These are phyloP conservation scores for Onygenales sp. DNA, from an alignment of 2,329 filamentous ascomycete species.

Conservation along the genomic window DNA sequence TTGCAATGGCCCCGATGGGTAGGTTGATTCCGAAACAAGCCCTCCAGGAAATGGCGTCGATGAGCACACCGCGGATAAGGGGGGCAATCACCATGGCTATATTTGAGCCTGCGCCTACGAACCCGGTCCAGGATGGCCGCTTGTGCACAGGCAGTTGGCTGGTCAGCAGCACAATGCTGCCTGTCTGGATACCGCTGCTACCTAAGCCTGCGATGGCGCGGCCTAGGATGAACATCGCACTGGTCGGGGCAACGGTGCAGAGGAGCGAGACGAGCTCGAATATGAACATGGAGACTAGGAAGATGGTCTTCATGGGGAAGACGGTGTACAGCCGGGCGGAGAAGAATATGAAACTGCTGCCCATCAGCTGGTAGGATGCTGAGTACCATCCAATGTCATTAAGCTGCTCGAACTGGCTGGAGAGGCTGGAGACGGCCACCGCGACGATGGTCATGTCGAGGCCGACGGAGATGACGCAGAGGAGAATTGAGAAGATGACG, in stretches of 20 bases:
- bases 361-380: slow-evolving; percentile 33
- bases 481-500: neutral
- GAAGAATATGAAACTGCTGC: slow-evolving; percentile 25
- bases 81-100: slow-evolving; percentile 28
- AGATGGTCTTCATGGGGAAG: slow-evolving; percentile 27
- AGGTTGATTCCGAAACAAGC: slow-evolving; percentile 37
- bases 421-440: neutral
- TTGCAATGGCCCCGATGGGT: slow-evolving; percentile 18
- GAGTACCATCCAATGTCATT: slow-evolving; percentile 58
- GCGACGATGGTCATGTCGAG: neutral
- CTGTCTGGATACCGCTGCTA: slow-evolving; percentile 27
- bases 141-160: slow-evolving; percentile 37
- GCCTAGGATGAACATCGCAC: slow-evolving; percentile 25
- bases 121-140: slow-evolving; percentile 27
- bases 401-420: slow-evolving; percentile 39
- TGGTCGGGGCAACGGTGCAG: slow-evolving; percentile 26
- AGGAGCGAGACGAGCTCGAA: slow-evolving; percentile 32
- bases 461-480: neutral
- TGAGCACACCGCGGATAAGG: slow-evolving; percentile 36
- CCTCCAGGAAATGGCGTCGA: slow-evolving; percentile 31
- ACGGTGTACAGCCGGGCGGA: slow-evolving; percentile 28
- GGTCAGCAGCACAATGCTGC: slow-evolving; percentile 19
- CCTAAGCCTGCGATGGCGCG: slow-evolving; percentile 28
- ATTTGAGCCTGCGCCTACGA: slow-evolving; percentile 32
- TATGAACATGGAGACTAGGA: slow-evolving; percentile 23